A percentile compares a stretch with the other conserved stretches of the same genome.
phyloP scores from a whole-genome alignment of 257 asterid genomes.

The Misopates orontium region DNA sequence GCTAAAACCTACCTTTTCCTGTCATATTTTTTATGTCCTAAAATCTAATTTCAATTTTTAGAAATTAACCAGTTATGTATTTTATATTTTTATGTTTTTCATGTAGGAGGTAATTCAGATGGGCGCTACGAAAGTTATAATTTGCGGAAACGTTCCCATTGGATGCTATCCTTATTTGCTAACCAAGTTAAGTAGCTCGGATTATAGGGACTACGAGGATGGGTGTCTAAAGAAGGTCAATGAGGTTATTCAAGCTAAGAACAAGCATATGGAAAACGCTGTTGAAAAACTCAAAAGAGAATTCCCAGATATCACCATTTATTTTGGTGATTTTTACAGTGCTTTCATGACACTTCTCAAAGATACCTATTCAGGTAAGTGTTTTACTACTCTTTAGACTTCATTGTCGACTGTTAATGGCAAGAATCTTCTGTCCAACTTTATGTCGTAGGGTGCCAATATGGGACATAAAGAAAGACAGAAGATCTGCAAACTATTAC shows the following conservation, averaged over 20 bases:
- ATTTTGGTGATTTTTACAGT: background rate
- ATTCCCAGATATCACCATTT: background rate
- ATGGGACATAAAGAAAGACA: too few species aligned
- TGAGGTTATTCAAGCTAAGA: background rate
- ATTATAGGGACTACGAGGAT: background rate
- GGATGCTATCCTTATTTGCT: conserved; percentile 16
- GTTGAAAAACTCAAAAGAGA: background rate
- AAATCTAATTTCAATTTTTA: too few species aligned
- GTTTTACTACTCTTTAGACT: too few species aligned
- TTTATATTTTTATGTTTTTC: too few species aligned
- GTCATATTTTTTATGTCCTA: too few species aligned
- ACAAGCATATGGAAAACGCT: background rate
- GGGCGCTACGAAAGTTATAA: conserved; percentile 25
- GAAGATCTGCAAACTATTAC: too few species aligned
- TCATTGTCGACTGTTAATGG: too few species aligned
- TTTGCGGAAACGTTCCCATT: conserved; percentile 12
- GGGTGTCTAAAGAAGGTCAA: conserved; percentile 12
- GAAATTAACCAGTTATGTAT: too few species aligned
- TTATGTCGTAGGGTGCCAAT: too few species aligned
- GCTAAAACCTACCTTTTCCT: too few species aligned
- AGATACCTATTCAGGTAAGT: too few species aligned
- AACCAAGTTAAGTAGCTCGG: background rate
- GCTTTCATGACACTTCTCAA: background rate
- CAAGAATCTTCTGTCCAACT: too few species aligned
- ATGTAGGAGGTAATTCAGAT: conserved; percentile 16